Evolutionary conservation across 768 basidiomycete species (phyloP), one percentile per base, ranked within the genome.

Genomic region (Pleurotus eryngii): DNA sequence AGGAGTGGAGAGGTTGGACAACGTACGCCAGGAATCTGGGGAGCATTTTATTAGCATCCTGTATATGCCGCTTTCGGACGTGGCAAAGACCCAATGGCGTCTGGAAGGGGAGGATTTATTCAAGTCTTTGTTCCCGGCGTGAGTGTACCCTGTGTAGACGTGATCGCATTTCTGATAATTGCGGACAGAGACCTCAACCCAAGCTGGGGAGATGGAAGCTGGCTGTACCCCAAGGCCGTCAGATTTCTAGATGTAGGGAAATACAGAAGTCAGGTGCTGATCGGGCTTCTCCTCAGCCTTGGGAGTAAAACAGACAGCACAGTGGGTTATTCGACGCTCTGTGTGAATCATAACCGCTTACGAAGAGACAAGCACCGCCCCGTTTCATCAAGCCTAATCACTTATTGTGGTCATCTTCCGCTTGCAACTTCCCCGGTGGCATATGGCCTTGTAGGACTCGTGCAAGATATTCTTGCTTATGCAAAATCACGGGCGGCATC

Each of bases 1-100:
- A 66, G 90, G 91, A 4, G 85, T 91, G 26, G 96, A 98, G 70
- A 80, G 93, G 64, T 80, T 98, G 15, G 95, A 97, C 67, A 93
- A 89, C 65, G 91, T 98, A 49, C 81, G 96, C 46, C 89, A 88
- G 57, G 84, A 82, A 49, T 90, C 92, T 7, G 92, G 92, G 1
- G 74, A 77, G 59, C 77, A 82, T 60, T 76, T 94, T 60, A 45
- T 76, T 55, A 69, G 68, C 57, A 68, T 94, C 26, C 64, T 92
- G 47, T 64, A 68, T 20, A 67, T 81, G 26, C 70, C 76, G 6
- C 68, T 74, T 11, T 86, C 85, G 40, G 62, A 65, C 15, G 69
- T 76, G 17, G 65, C 64, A 40, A 45, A 11, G n/a, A 67, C 74
- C 53, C 65, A 62, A 38, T 89, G 89, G 89, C 68, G 68, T 49